Percentiles rank a stretch among this genome's conserved stretches.
Evolutionary conservation across 345 rosid species (phyloP).

Genomic region (Brassica juncea): DNA sequence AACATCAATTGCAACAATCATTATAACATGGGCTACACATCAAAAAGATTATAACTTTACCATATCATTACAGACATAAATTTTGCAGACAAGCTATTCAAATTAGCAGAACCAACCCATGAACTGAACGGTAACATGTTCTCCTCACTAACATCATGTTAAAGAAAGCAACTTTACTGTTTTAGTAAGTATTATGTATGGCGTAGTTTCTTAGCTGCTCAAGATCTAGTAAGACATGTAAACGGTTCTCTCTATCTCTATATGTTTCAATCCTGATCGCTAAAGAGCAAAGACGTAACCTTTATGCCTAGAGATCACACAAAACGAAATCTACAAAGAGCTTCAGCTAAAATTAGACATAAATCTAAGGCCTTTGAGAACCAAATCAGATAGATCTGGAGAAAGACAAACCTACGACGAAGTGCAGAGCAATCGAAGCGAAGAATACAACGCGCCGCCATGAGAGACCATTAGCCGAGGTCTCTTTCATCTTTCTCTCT

Average conservation of each 20-base stretch:
- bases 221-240: background rate
- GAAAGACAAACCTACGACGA: conserved; percentile 55
- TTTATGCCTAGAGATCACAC: background rate
- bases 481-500: conserved; percentile 45
- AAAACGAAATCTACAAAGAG: conserved; percentile 10
- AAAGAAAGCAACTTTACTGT: background rate
- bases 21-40: background rate
- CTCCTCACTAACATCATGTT: background rate
- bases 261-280: conserved; percentile 19
- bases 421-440: conserved; percentile 51
- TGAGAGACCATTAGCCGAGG: conserved; percentile 39
- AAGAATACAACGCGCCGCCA: conserved; percentile 39
- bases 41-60: background rate
- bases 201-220: background rate
- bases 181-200: background rate
- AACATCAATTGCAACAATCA: conserved; percentile 16
- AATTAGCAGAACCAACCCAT: background rate
- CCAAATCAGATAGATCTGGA: conserved; percentile 38
- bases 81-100: too few species aligned
- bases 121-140: background rate
- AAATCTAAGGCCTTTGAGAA: background rate
- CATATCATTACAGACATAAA: background rate
- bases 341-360: conserved; percentile 17
- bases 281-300: background rate
- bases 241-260: background rate